Conservation (phyloP, 495 filamentous ascomycete species). For the Hyaloscypha variabilis region DNA sequence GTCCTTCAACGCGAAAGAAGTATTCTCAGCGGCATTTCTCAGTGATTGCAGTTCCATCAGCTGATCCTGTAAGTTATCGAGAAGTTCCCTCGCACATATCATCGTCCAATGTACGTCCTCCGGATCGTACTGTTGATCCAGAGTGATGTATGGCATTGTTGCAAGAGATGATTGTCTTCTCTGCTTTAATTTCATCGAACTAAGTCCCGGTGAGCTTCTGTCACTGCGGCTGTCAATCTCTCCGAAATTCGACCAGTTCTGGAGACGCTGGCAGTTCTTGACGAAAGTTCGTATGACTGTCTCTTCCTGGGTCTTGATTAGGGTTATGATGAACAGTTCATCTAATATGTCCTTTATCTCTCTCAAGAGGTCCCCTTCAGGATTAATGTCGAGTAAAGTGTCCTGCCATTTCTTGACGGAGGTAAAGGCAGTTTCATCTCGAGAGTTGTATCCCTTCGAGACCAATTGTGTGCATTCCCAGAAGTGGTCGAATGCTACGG, state of each 20-base stretch:
- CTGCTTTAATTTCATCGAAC: background rate
- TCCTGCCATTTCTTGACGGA: conserved; percentile 36
- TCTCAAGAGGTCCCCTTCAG: conserved; percentile 62
- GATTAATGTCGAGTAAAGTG: conserved; percentile 65
- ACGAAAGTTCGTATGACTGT: conserved; percentile 59
- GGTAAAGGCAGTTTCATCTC: conserved; percentile 36
- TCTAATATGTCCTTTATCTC: conserved; percentile 75
- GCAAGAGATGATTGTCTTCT: background rate
- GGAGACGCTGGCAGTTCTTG: conserved; percentile 48
- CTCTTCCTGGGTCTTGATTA: conserved; percentile 58
- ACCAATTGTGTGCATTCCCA: conserved; percentile 29
- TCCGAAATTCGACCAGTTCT: background rate
- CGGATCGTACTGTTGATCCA: conserved; percentile 16
- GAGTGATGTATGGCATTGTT: background rate
- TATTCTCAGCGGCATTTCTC: conserved; percentile 31
- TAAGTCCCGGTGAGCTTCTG: background rate
- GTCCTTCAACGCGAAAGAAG: conserved; percentile 22
- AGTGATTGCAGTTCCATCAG: conserved; percentile 33
- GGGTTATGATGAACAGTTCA: conserved; percentile 71
- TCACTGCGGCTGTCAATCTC: background rate
- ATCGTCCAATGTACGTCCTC: conserved; percentile 23
- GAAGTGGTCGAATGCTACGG: conserved; percentile 36
- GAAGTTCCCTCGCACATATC: conserved; percentile 25
- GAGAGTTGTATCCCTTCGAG: conserved; percentile 37
- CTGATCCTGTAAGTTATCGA: conserved; percentile 25